Conservation (phyloP, 805 yeast genomes). For the Yamadazyma sp. region DNA sequence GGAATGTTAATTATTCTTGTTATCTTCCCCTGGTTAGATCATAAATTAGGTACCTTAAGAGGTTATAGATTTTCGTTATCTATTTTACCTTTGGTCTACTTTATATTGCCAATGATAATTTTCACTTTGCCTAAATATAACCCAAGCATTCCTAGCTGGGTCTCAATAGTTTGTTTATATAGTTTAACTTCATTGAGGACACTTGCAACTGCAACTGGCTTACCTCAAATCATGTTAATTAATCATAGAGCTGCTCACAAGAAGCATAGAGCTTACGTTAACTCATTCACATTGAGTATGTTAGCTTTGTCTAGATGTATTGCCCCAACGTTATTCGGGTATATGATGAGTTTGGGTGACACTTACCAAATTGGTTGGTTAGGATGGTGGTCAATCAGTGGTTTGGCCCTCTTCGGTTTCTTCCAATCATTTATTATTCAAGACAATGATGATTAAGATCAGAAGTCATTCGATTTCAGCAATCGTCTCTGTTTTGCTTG, state of each 20-base stretch:
- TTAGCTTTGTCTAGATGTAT: constrained; percentile 30
- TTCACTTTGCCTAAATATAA: constrained; percentile 30
- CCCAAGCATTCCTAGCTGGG: constrained; percentile 25
- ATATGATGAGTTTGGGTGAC: constrained; percentile 33
- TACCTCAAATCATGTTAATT: constrained; percentile 34
- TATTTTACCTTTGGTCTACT: constrained; percentile 31
- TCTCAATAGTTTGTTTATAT: constrained; percentile 25
- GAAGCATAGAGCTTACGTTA: constrained; percentile 34
- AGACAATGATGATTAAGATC: constrained; percentile 27
- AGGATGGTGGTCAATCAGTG: constrained; percentile 33
- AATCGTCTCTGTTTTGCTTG: no score
- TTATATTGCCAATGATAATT: constrained; percentile 27
- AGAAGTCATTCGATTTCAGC: no score
- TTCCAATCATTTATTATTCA: constrained; percentile 25
- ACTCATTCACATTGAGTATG: constrained; percentile 31
- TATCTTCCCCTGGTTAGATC: constrained; percentile 32
- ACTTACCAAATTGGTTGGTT: constrained; percentile 23
- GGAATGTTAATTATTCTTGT: constrained; percentile 43
- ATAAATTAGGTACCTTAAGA: constrained; percentile 16
- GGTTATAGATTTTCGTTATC: constrained; percentile 27
- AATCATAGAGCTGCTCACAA: constrained; percentile 34
- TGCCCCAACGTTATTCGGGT: constrained; percentile 34
- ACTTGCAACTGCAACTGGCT: constrained; percentile 32
- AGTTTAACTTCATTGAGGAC: constrained; percentile 29
- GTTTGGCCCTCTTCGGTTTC: constrained; percentile 25